Evolutionary conservation across 2,329 filamentous ascomycete genomes (phyloP).

Genomic region (Fusarium proliferatum): DNA sequence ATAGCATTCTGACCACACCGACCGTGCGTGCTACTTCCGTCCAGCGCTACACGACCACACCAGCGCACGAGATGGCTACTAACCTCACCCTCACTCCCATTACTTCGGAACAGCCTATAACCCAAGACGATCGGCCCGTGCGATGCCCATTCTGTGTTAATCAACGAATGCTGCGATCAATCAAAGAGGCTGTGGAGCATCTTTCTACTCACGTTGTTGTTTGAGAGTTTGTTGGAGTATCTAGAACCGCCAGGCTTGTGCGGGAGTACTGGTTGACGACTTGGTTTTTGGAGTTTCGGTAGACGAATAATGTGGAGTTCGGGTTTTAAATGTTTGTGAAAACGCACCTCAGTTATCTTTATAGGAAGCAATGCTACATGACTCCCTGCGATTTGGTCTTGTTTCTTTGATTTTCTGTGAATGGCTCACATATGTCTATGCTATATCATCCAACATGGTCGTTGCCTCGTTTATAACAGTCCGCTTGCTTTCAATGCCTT

Average conservation of each 20-base stretch:
- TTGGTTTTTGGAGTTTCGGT: slow-evolving; percentile 24
- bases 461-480: slow-evolving; percentile 26
- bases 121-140: slow-evolving; percentile 60
- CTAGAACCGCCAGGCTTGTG: background rate
- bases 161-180: slow-evolving; percentile 68
- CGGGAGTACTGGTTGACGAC: background rate
- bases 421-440: slow-evolving; percentile 12
- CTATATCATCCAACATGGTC: slow-evolving; percentile 9
- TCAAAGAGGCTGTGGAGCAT: slow-evolving; percentile 72
- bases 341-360: slow-evolving; percentile 6
- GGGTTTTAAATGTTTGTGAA: background rate
- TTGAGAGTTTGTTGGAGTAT: slow-evolving; percentile 6
- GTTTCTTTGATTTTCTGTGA: background rate
- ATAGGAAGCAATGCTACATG: background rate
- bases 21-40: slow-evolving; percentile 46
- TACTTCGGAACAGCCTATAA: slow-evolving; percentile 59
- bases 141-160: slow-evolving; percentile 72
- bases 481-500: slow-evolving; percentile 58
- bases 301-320: slow-evolving; percentile 26
- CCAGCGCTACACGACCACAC: slow-evolving; percentile 49
- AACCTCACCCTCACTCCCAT: slow-evolving; percentile 67
- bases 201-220: slow-evolving; percentile 71
- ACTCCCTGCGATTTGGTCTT: background rate
- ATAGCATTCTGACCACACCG: slow-evolving; percentile 50
- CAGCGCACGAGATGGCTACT: slow-evolving; percentile 49